A percentile compares a stretch with the other conserved stretches of the same genome.
These are phyloP conservation scores for Polysphondylium violaceum DNA, from an alignment of 78 protist species.

Conservation along the genomic window DNA sequence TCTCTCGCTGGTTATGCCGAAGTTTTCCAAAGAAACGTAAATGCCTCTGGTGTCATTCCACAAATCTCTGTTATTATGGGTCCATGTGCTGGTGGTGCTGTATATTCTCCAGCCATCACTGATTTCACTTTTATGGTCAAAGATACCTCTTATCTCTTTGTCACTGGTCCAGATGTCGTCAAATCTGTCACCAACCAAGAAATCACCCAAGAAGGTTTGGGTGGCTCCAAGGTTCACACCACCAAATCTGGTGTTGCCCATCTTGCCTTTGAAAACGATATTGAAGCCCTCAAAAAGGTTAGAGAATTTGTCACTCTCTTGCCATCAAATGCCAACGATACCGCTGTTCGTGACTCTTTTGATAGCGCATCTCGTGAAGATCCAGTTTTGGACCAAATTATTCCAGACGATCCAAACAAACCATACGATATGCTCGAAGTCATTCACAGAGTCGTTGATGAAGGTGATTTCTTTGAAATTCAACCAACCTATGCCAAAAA, in stretches of 20 bases:
- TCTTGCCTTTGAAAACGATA: constrained; percentile 93
- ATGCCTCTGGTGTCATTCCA: constrained; percentile 98
- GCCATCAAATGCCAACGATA: constrained; percentile 87
- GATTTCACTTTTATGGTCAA: constrained; percentile 97
- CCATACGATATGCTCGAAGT: constrained; percentile 98
- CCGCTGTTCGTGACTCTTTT: constrained; percentile 84
- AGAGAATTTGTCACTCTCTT: constrained; percentile 89
- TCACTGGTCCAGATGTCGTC: constrained; percentile 99
- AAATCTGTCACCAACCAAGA: constrained; percentile 93
- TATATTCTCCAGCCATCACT: constrained; percentile 98
- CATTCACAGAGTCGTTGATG: constrained; percentile 93
- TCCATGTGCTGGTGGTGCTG: constrained; percentile 99
- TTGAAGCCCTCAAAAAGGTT: constrained; percentile 88
- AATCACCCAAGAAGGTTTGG: constrained; percentile 96
- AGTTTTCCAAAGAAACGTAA: constrained; percentile 94
- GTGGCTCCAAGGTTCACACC: constrained; percentile 96
- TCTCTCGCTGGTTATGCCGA: constrained; percentile 98
- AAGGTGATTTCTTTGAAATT: constrained; percentile 94
- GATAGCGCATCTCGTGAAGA: constrained; percentile 86
- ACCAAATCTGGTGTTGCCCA: constrained; percentile 95
- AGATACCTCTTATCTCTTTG: constrained; percentile 95
- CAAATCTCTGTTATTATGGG: constrained; percentile 98
- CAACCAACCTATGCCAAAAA: constrained; percentile 96
- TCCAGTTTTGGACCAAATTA: constrained; percentile 38
- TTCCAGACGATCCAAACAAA: constrained; percentile 90